Evolutionary conservation across 371 early-diverging fungal genomes (phyloP), one percentile per base, ranked within the genome.

Genomic region (Haplosporangium sp.): DNA sequence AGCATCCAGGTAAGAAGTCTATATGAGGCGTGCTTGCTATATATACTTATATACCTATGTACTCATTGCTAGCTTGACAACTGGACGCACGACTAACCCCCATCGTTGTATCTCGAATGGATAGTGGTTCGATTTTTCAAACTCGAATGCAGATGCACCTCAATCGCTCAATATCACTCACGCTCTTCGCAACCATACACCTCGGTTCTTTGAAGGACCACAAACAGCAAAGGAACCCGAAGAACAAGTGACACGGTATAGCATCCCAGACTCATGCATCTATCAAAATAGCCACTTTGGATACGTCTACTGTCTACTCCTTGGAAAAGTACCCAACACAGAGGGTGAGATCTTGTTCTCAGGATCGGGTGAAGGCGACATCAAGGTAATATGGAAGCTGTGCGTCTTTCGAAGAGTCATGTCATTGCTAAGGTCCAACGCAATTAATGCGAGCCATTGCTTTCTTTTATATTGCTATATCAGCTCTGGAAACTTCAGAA

Each of bases 291-390:
- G 92, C 13, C 94, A 94, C 73, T 87, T 89, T 67, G 94, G 94
- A 18, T 93, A 92, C 70, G 88, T 94, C 20, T 92, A 94, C 67
- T 85, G 90, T 59, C 73, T 93, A 43, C 20, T 87, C 18, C 83
- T 90, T 54, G 86, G 88, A 20, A 63, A 69, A 29, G 81, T 90
- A 13, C 89, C 90, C 12, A 86, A 87, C 64, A 73, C 81, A 11
- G 86, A 83, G 20, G 86, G 85, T 12, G 85, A 86, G 53, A 87
- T 90, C 6, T 77, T 92, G 60, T 87, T 92, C 23, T 91, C 91
- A 36, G 89, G 91, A 18, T 91, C 92, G 11, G 92, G 93, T 29
- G 93, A 93, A 74, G 94, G 93, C 3, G 84, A 84, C 63, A 85
- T 93, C 58, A 89, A 90, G 81, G 89, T 87, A 83, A 29, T 29